Conservation (phyloP, 163 green algal species). For the Trebouxiophyceae sp. region DNA sequence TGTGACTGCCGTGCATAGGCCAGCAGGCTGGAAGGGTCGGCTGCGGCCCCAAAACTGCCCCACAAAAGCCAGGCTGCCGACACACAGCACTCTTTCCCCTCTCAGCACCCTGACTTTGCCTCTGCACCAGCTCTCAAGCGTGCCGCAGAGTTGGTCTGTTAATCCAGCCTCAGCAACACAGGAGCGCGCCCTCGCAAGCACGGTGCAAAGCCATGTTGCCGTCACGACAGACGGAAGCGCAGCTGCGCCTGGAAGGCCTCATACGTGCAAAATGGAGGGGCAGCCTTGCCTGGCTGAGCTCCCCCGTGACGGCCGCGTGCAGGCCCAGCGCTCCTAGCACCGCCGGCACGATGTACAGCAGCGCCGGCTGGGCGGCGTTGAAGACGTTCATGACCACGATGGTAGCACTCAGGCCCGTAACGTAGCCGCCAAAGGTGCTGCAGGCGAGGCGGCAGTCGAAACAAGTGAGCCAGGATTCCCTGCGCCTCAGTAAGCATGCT, state of each 20-base stretch:
- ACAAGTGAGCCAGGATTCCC: too few relatives aligned
- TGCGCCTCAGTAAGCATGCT: too few relatives aligned
- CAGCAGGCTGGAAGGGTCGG: too few relatives aligned
- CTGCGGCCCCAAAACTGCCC: too few relatives aligned
- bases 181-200: too few relatives aligned
- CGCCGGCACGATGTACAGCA: slow-evolving; percentile 96
- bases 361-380: slow-evolving; percentile 87
- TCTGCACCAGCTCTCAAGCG: not conserved
- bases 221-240: not conserved
- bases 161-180: too few relatives aligned
- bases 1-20: too few relatives aligned
- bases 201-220: too few relatives aligned
- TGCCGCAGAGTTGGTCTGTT: not conserved
- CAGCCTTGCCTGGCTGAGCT: slow-evolving; percentile 11
- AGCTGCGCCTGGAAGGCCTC: not conserved
- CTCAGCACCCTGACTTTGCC: not conserved
- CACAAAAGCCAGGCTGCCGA: too few relatives aligned
- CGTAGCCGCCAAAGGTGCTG: slow-evolving; percentile 78
- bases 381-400: slow-evolving; percentile 99
- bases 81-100: not conserved
- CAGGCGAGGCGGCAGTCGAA: too few relatives aligned
- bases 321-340: slow-evolving; percentile 48
- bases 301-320: slow-evolving; percentile 27
- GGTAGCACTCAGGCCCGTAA: slow-evolving; percentile 74
- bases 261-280: too few relatives aligned